A percentile compares a stretch with the other conserved stretches of the same genome.
Evolutionary conservation across 768 basidiomycete genomes (phyloP).

Genomic region (Stropharia rugosoannulata): DNA sequence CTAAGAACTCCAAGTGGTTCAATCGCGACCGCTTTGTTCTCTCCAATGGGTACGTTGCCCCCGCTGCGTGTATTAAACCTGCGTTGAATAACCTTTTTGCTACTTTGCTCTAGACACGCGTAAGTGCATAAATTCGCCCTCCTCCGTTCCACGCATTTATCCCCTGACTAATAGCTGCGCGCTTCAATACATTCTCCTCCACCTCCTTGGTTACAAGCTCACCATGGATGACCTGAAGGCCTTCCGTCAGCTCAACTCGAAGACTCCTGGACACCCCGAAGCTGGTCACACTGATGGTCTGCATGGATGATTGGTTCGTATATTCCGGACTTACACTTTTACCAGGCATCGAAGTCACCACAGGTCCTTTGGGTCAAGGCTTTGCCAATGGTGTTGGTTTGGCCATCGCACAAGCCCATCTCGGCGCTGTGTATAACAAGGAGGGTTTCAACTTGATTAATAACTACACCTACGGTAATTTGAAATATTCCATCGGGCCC

Average conservation of each 20-base stretch:
- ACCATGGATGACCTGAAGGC: conserved; percentile 89
- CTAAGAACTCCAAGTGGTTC: conserved; percentile 89
- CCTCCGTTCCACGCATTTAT: not conserved
- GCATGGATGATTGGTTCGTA: not conserved
- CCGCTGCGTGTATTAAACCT: not conserved
- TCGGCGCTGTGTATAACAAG: conserved; percentile 89
- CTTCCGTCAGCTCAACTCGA: conserved; percentile 89
- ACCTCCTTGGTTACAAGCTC: conserved; percentile 90
- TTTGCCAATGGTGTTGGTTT: conserved; percentile 93
- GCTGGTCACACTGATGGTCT: conserved; percentile 50
- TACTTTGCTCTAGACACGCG: conserved; percentile 58
- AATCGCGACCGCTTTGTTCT: conserved; percentile 97
- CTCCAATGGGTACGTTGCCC: conserved; percentile 80
- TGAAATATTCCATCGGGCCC: conserved; percentile 1
- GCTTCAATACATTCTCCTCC: conserved; percentile 89
- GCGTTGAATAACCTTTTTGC: conserved; percentile 11
- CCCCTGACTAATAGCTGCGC: conserved; percentile 62
- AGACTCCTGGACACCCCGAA: conserved; percentile 95
- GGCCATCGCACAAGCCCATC: conserved; percentile 90
- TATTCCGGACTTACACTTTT: not conserved
- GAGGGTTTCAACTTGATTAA: conserved; percentile 77
- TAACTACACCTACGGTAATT: conserved; percentile 84
- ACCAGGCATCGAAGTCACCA: conserved; percentile 84
- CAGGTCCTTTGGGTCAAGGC: conserved; percentile 94
- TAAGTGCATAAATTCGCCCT: conserved; percentile 35